These are phyloP conservation scores for Nigrograna mackinnonii DNA, from an alignment of 2,329 filamentous ascomycete genomes.

Conservation along the genomic window DNA sequence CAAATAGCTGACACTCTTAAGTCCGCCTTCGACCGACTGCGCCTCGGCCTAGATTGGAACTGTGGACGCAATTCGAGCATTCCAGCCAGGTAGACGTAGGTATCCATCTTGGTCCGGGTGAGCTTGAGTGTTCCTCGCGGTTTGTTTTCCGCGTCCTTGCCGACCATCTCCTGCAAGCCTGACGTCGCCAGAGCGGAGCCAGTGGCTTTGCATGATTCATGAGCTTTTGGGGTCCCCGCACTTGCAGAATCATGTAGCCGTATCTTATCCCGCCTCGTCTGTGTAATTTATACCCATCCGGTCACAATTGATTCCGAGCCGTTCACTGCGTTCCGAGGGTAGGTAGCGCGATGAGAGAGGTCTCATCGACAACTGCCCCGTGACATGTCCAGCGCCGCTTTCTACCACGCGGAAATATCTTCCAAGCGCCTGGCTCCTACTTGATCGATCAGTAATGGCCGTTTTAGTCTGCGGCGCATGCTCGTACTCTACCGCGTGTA, in stretches of 20 bases:
- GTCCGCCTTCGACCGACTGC: slow-evolving; percentile 4
- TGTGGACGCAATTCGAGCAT: neutral
- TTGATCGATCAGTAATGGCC: too few species aligned
- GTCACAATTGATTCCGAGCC: too few species aligned
- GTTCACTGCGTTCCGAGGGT: too few species aligned
- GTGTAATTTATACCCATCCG: too few species aligned
- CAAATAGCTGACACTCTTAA: slow-evolving; percentile 16
- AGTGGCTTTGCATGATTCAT: slow-evolving; percentile 14
- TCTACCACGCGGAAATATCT: too few species aligned
- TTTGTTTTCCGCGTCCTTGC: slow-evolving; percentile 26
- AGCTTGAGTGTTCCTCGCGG: slow-evolving; percentile 17
- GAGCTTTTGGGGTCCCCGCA: slow-evolving; percentile 4
- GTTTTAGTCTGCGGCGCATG: too few species aligned
- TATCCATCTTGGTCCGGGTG: slow-evolving; percentile 6
- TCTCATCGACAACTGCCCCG: too few species aligned
- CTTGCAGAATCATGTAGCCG: neutral
- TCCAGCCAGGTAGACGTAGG: neutral
- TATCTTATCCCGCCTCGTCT: too few species aligned
- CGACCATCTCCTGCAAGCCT: slow-evolving; percentile 5
- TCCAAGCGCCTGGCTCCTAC: too few species aligned
- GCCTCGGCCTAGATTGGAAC: slow-evolving; percentile 4
- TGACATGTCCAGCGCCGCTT: too few species aligned
- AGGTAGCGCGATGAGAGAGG: too few species aligned
- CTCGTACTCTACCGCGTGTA: too few species aligned
- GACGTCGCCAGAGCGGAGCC: slow-evolving; percentile 5